phyloP scores from a whole-genome alignment of 2,329 filamentous ascomycete species.

The Stachybotrys chartarum region DNA sequence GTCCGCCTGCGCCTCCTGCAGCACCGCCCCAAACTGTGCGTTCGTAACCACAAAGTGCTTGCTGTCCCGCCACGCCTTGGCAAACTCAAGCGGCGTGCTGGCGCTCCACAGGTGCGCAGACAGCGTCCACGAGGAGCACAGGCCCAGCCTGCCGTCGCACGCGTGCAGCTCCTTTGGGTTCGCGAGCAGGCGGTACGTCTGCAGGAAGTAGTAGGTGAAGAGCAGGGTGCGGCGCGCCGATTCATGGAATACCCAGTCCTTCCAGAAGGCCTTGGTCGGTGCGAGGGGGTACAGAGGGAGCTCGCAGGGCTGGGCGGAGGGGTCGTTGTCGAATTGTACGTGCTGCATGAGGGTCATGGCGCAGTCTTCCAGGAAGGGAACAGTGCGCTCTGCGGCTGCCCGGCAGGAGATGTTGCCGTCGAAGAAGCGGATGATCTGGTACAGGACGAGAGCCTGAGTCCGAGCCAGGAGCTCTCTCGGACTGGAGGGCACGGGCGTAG shows the following conservation, averaged over 20 bases:
- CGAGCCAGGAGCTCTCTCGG: constrained; percentile 28
- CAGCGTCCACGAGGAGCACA: constrained; percentile 30
- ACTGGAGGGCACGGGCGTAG: constrained; percentile 20
- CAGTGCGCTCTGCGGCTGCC: constrained; percentile 27
- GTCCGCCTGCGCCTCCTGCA: constrained; percentile 30
- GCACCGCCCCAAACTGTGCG: constrained; percentile 14
- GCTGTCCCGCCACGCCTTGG: constrained; percentile 26
- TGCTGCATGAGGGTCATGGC: constrained; percentile 23
- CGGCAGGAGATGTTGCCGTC: constrained; percentile 39
- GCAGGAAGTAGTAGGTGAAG: constrained; percentile 37
- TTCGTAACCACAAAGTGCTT: constrained; percentile 27
- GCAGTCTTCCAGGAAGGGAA: constrained; percentile 23
- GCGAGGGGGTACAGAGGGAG: constrained; percentile 28
- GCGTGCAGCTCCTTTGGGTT: constrained; percentile 12
- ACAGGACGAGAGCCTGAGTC: constrained; percentile 40
- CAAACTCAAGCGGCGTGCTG: constrained; percentile 25
- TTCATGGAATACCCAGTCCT: constrained; percentile 44
- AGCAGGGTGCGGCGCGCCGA: constrained; percentile 45
- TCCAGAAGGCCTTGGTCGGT: constrained; percentile 38
- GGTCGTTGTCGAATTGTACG: constrained; percentile 20
- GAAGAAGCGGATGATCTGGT: constrained; percentile 42
- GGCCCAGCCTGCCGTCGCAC: constrained; percentile 21
- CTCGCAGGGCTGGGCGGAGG: constrained; percentile 4
- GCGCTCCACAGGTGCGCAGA: constrained; percentile 31
- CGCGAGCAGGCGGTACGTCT: constrained; percentile 26